These are phyloP conservation scores for Plasmodium billcollinsi DNA, from an alignment of 169 alveolate species.

Conservation along the genomic window DNA sequence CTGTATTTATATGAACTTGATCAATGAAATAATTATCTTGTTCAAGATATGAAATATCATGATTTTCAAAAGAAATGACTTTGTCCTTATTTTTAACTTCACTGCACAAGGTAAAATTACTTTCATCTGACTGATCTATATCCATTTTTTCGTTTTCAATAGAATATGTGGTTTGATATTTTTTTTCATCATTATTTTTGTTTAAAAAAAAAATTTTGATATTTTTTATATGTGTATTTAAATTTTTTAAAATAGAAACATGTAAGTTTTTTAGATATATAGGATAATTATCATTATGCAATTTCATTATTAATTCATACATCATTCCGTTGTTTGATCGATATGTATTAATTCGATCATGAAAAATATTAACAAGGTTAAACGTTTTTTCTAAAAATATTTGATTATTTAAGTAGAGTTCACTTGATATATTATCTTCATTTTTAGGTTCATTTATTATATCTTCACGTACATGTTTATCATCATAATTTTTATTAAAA, in stretches of 20 bases:
- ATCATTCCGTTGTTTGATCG: conserved; percentile 51
- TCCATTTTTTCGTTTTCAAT: neutral
- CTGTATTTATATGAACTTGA: conserved; percentile 47
- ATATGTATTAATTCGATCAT: conserved; percentile 70
- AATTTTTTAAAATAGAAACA: conserved; percentile 32
- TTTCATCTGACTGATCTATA: conserved; percentile 1
- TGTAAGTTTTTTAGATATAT: conserved; percentile 48
- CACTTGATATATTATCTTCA: conserved; percentile 3
- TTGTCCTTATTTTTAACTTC: neutral
- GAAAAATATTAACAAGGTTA: conserved; percentile 49
- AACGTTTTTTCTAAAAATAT: conserved; percentile 52
- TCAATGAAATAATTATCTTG: conserved; percentile 18
- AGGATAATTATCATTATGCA: conserved; percentile 64
- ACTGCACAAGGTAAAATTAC: neutral
- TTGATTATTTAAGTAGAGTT: conserved; percentile 34
- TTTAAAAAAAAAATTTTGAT: conserved; percentile 34
- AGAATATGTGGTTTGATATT: neutral
- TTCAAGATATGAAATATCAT: conserved; percentile 3
- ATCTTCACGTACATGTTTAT: neutral
- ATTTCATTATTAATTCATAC: conserved; percentile 58
- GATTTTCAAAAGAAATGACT: neutral
- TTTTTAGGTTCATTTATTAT: too few relatives aligned
- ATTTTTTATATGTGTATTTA: conserved; percentile 31
- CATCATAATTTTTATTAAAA: conserved; percentile 21
- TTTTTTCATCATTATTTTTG: neutral